A percentile compares a stretch with the other conserved stretches of the same genome.
These are phyloP conservation scores for Penicillium hesseltinei DNA, from an alignment of 2,329 filamentous ascomycete genomes.

Conservation along the genomic window DNA sequence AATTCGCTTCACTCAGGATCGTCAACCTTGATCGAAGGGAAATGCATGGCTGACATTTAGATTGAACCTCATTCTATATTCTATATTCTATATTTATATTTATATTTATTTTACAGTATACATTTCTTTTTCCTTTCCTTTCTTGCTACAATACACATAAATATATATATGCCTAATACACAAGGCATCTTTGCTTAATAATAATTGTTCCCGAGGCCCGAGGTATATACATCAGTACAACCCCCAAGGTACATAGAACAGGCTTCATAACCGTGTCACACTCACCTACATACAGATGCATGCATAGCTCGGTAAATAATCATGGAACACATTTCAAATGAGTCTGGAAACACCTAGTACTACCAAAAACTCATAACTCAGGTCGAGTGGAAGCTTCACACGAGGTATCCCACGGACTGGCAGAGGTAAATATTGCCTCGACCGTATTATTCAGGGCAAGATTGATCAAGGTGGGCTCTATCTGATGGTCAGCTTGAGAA, in stretches of 20 bases:
- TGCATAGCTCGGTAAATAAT: neutral
- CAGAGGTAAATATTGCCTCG: neutral
- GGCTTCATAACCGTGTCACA: neutral
- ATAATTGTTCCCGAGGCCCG: neutral
- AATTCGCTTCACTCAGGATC: conserved; percentile 13
- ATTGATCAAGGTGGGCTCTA: conserved; percentile 1
- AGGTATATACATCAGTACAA: neutral
- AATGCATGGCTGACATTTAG: neutral
- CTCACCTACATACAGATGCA: neutral
- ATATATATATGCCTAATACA: neutral
- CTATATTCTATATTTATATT: neutral
- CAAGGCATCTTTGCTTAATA: neutral
- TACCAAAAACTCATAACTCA: neutral
- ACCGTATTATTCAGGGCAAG: conserved; percentile 1
- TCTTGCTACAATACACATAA: neutral
- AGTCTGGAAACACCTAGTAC: neutral
- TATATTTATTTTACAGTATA: too few species aligned
- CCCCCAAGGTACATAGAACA: neutral
- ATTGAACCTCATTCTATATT: neutral
- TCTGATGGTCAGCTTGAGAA: neutral
- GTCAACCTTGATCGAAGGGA: neutral
- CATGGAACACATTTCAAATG: neutral
- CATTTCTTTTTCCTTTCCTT: neutral
- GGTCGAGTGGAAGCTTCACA: neutral
- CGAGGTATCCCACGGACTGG: neutral